Conservation (phyloP, 2,329 filamentous ascomycete species). For the Neofusicoccum parvum region DNA sequence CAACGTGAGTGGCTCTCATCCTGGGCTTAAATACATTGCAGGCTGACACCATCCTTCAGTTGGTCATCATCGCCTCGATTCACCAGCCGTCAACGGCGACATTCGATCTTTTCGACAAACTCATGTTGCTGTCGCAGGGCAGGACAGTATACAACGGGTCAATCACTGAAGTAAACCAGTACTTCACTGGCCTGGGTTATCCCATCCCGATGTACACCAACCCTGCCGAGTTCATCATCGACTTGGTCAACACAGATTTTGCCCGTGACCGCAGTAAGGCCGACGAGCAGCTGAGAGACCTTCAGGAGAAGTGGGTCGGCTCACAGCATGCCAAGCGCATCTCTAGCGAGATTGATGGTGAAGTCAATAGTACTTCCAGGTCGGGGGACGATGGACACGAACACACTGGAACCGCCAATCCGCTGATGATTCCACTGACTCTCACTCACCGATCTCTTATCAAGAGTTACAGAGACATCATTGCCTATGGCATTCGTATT, state of each 20-base stretch:
- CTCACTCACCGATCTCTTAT: constrained; percentile 78
- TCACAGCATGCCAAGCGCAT: constrained; percentile 45
- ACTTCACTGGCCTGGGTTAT: constrained; percentile 65
- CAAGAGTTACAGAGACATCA: constrained; percentile 81
- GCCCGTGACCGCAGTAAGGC: constrained; percentile 38
- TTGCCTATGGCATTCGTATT: constrained; percentile 80
- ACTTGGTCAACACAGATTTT: constrained; percentile 79
- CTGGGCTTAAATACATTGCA: neutral
- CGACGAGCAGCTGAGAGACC: constrained; percentile 51
- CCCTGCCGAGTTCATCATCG: constrained; percentile 77
- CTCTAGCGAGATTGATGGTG: constrained; percentile 31
- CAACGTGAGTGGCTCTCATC: constrained; percentile 52
- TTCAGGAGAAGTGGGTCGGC: constrained; percentile 59
- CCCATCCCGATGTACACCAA: constrained; percentile 72
- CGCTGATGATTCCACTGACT: constrained; percentile 58
- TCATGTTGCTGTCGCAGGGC: constrained; percentile 72
- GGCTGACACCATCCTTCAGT: constrained; percentile 41
- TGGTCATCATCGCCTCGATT: constrained; percentile 80
- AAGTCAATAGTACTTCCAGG: constrained; percentile 26
- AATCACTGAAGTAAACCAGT: constrained; percentile 57
- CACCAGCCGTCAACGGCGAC: constrained; percentile 83
- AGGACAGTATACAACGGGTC: constrained; percentile 73
- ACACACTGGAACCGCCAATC: constrained; percentile 42
- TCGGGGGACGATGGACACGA: neutral
- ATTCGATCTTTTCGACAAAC: constrained; percentile 78